Evolutionary conservation across 345 rosid genomes (phyloP).

Genomic region (Gynandropsis gynandra): DNA sequence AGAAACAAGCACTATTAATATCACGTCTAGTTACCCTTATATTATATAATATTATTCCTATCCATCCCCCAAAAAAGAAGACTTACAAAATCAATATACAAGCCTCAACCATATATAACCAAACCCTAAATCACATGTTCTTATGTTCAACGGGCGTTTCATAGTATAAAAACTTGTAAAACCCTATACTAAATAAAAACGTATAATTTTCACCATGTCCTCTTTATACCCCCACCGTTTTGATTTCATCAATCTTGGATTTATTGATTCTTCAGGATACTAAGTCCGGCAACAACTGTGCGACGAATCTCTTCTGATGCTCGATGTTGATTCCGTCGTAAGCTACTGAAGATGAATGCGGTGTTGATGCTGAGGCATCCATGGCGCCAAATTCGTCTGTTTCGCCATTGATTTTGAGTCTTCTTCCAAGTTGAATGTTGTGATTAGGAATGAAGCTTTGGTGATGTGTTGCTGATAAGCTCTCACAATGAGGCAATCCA

Average conservation of each 20-base stretch:
- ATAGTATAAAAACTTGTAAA: conserved; percentile 56
- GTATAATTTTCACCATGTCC: conserved; percentile 30
- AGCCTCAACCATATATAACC: conserved; percentile 50
- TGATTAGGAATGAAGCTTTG: conserved; percentile 72
- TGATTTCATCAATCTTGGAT: background rate
- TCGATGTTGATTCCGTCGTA: conserved; percentile 71
- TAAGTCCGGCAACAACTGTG: conserved; percentile 81
- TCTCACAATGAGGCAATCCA: conserved; percentile 87
- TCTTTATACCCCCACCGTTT: conserved; percentile 39
- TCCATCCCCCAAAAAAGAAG: conserved; percentile 42
- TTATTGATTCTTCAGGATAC: conserved; percentile 43
- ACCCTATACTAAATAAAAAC: conserved; percentile 47
- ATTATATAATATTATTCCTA: conserved; percentile 26
- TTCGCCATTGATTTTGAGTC: conserved; percentile 57
- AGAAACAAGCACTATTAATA: too few relatives aligned
- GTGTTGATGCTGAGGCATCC: conserved; percentile 45
- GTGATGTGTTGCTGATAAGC: conserved; percentile 67
- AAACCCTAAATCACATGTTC: conserved; percentile 49
- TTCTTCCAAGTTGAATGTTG: conserved; percentile 68
- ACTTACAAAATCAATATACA: conserved; percentile 85
- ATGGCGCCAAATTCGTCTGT: conserved; percentile 53
- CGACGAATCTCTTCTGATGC: conserved; percentile 81
- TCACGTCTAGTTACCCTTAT: too few relatives aligned
- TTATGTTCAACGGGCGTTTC: conserved; percentile 36
- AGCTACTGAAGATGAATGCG: conserved; percentile 25